phyloP scores from a whole-genome alignment of 192 early-diverging fungal species.

The Backusella morwellensis region DNA sequence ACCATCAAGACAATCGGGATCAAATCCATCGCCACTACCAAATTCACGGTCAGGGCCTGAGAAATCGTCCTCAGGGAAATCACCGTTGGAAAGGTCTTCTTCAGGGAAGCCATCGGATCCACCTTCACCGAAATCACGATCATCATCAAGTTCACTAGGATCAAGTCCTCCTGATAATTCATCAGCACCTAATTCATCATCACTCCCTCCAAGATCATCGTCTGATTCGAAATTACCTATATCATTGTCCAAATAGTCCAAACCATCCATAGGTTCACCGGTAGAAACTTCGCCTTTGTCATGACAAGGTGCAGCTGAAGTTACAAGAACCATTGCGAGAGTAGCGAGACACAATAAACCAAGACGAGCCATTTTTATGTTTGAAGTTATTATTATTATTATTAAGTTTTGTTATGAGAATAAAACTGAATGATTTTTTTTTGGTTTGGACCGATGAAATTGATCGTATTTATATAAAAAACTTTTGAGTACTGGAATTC shows the following conservation, averaged over 20 bases:
- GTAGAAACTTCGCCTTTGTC: background rate
- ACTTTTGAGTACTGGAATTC: background rate
- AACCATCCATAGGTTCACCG: background rate
- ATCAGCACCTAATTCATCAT: background rate
- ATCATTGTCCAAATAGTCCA: background rate
- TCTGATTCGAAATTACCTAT: constrained; percentile 4
- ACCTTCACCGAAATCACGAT: background rate
- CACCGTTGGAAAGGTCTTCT: background rate
- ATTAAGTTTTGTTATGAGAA: background rate
- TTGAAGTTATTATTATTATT: background rate
- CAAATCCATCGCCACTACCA: background rate
- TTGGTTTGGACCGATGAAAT: background rate
- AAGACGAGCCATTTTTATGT: background rate
- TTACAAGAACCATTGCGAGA: background rate
- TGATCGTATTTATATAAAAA: background rate
- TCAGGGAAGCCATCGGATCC: background rate
- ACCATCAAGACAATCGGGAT: background rate
- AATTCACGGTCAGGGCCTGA: background rate
- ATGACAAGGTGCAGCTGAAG: background rate
- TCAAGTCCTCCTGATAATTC: background rate
- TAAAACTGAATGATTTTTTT: constrained; percentile 1
- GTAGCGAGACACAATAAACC: background rate
- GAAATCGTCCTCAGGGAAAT: background rate
- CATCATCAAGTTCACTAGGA: background rate
- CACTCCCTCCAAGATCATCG: background rate